Percentiles rank a stretch among this genome's conserved stretches.
phyloP scores from a whole-genome alignment of 1,284 basidiomycete species.

The Rhodotorula sp. region DNA sequence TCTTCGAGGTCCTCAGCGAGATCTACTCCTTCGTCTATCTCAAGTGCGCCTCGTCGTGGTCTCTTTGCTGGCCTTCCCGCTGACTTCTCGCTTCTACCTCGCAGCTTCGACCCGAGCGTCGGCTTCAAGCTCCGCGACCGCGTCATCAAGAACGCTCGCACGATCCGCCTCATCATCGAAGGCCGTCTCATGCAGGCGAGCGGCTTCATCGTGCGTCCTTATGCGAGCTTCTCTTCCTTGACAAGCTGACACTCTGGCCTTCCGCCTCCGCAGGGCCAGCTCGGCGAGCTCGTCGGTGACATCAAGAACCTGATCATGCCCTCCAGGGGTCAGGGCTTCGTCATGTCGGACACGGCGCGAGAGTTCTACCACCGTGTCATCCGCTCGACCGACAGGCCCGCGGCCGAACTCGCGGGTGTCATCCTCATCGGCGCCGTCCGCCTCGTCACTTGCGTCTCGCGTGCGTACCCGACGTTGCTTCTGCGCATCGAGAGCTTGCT shows the following conservation, averaged over 20 bases:
- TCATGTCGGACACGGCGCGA: constrained; percentile 11
- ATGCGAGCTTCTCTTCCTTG: not conserved
- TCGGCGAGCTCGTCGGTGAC: constrained; percentile 1
- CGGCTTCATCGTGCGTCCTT: constrained; percentile 6
- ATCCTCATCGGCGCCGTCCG: constrained; percentile 5
- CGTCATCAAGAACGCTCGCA: constrained; percentile 13
- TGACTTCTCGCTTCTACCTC: not conserved
- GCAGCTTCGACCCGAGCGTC: constrained; percentile 30
- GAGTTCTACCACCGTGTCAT: constrained; percentile 29
- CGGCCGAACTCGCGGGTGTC: constrained; percentile 22
- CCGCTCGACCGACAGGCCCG: constrained; percentile 4
- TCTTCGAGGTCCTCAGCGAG: constrained; percentile 59
- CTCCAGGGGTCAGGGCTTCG: not conserved
- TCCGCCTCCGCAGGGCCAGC: not conserved
- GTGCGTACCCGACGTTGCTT: not conserved
- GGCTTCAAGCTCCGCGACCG: constrained; percentile 36
- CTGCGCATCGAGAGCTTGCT: not conserved
- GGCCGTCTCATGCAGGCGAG: constrained; percentile 21
- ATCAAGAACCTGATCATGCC: constrained; percentile 6
- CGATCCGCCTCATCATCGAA: constrained; percentile 23
- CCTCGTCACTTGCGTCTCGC: constrained; percentile 15
- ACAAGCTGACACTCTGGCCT: too few species aligned
- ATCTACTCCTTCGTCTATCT: constrained; percentile 32
- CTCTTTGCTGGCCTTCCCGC: constrained; percentile 59
- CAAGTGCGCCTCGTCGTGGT: constrained; percentile 47